Conservation (phyloP, 108 stramenopile genomes). For the Discostella pseudostelligera region DNA sequence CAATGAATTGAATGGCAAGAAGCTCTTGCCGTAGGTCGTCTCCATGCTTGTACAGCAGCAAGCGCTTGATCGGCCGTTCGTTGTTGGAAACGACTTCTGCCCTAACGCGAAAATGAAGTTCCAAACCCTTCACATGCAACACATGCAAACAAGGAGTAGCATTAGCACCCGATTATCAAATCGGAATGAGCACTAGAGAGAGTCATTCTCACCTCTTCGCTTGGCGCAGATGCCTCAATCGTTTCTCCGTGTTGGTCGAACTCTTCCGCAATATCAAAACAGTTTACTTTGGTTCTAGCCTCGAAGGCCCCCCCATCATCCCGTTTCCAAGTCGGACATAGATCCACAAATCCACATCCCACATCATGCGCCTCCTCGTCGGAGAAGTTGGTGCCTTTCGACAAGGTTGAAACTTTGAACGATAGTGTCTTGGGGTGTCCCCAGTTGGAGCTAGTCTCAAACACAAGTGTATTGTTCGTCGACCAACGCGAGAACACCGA, state of each 20-base stretch:
- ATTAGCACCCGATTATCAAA: no score
- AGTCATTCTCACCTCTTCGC: constrained; percentile 22
- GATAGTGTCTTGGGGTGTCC: constrained; percentile 77
- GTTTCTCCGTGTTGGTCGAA: constrained; percentile 76
- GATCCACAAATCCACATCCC: constrained; percentile 70
- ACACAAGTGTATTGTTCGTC: constrained; percentile 47
- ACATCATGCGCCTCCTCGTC: constrained; percentile 26
- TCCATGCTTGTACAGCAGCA: constrained; percentile 85
- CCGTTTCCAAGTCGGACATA: constrained; percentile 55
- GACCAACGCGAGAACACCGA: constrained; percentile 41
- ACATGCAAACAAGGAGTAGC: neutral
- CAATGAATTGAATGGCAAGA: constrained; percentile 82
- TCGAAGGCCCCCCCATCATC: constrained; percentile 7
- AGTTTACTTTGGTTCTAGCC: constrained; percentile 18
- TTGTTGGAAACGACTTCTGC: constrained; percentile 39
- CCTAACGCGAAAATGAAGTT: constrained; percentile 61
- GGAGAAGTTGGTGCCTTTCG: constrained; percentile 13
- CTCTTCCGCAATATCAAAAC: constrained; percentile 35
- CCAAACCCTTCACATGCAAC: constrained; percentile 28
- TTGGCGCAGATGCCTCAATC: constrained; percentile 4
- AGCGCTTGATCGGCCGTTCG: constrained; percentile 48
- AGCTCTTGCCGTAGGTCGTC: constrained; percentile 87
- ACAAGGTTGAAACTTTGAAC: constrained; percentile 46
- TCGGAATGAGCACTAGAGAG: neutral
- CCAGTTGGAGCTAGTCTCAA: constrained; percentile 76